Conservation (phyloP, 495 filamentous ascomycete species). For the Filosporella fistucella region DNA sequence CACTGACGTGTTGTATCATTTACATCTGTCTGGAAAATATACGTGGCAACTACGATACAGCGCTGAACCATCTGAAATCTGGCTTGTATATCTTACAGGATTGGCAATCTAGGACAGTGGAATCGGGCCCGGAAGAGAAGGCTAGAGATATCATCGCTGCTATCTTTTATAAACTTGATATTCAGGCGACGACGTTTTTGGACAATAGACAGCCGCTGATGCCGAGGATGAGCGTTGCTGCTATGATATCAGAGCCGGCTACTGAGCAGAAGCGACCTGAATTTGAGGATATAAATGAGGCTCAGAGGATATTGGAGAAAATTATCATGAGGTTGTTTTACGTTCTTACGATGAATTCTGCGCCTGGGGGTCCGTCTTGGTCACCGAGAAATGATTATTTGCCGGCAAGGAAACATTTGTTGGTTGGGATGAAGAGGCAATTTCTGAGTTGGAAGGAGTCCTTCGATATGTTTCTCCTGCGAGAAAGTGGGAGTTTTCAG, state of each 20-base stretch:
- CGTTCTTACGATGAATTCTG: slow-evolving; percentile 3
- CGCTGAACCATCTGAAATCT: slow-evolving; percentile 39
- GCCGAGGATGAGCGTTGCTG: too few species aligned
- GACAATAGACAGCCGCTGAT: slow-evolving; percentile 2
- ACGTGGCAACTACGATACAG: slow-evolving; percentile 36
- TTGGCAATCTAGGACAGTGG: not conserved
- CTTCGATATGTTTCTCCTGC: slow-evolving; percentile 4
- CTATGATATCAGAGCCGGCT: too few species aligned
- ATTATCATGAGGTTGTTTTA: slow-evolving; percentile 8
- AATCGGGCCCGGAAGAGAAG: not conserved
- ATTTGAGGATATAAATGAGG: too few species aligned
- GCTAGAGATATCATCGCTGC: slow-evolving; percentile 11
- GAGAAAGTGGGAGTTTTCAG: not conserved
- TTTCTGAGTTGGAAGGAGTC: slow-evolving; percentile 6
- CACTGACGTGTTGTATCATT: slow-evolving; percentile 49
- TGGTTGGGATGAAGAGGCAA: not conserved
- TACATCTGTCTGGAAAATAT: slow-evolving; percentile 52
- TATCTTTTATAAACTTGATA: slow-evolving; percentile 24
- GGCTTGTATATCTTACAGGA: slow-evolving; percentile 31
- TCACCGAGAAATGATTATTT: not conserved
- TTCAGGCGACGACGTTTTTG: slow-evolving; percentile 24
- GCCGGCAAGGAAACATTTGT: not conserved
- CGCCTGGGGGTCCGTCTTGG: not conserved
- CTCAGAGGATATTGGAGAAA: slow-evolving; percentile 4
- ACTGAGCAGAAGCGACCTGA: too few species aligned